Percentiles rank a stretch among this genome's conserved stretches.
phyloP scores from a whole-genome alignment of 2,329 filamentous ascomycete species.

The Colletotrichum phormii region DNA sequence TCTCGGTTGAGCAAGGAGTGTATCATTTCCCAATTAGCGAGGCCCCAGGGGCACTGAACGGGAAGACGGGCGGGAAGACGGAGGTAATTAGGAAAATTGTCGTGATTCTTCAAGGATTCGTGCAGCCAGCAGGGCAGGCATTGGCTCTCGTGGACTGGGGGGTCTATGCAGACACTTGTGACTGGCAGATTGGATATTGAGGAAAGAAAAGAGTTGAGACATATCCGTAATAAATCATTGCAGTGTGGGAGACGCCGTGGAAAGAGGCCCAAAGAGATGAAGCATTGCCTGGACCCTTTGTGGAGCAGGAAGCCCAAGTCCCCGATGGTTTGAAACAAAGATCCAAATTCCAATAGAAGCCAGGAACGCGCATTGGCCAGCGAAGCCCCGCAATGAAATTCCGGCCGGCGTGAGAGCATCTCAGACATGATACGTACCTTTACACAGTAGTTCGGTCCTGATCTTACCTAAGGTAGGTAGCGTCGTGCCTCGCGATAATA shows the following conservation, averaged over 20 bases:
- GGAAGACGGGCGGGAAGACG: constrained; percentile 1
- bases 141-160: background rate
- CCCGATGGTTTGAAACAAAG: constrained; percentile 33
- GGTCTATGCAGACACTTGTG: constrained; percentile 3
- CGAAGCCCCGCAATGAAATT: background rate
- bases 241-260: background rate
- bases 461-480: background rate
- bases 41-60: too few species aligned
- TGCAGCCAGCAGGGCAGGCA: too few species aligned
- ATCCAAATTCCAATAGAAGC: constrained; percentile 8
- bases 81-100: background rate
- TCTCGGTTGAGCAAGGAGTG: background rate
- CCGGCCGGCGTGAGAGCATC: background rate
- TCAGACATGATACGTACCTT: background rate
- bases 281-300: constrained; percentile 27
- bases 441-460: background rate
- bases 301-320: constrained; percentile 17
- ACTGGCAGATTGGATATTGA: background rate
- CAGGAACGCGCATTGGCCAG: constrained; percentile 1
- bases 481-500: background rate
- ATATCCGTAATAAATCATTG: too few species aligned
- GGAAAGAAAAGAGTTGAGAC: constrained; percentile 14
- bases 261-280: constrained; percentile 9
- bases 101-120: background rate
- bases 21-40: background rate